Conservation (phyloP, 371 early-diverging fungal genomes). For the Thermomucor indicae-seudaticae region DNA sequence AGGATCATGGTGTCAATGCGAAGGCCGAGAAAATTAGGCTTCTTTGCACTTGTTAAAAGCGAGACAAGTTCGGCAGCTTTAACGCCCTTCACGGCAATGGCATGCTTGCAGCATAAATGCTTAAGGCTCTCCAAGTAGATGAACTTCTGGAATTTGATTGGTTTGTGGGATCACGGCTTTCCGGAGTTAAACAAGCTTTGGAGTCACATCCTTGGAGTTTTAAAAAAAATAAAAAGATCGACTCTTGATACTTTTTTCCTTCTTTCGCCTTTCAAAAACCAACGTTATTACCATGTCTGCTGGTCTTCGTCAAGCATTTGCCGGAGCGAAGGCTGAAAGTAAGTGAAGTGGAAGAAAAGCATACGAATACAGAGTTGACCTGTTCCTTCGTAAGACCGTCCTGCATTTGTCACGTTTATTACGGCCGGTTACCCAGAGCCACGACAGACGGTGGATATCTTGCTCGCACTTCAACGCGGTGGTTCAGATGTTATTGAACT, state of each 20-base stretch:
- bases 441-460: constrained; percentile 71
- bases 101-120: too few species aligned
- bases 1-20: too few species aligned
- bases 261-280: neutral
- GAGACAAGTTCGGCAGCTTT: too few species aligned
- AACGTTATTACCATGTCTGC: constrained; percentile 35
- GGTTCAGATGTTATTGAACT: constrained; percentile 97
- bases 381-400: constrained; percentile 50
- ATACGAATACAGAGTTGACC: neutral
- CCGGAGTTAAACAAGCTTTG: too few species aligned
- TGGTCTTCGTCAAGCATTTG: constrained; percentile 39
- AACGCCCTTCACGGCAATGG: too few species aligned
- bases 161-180: too few species aligned
- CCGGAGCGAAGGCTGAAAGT: constrained; percentile 41
- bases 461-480: constrained; percentile 85
- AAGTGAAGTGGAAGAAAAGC: constrained; percentile 2
- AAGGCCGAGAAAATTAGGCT: too few species aligned
- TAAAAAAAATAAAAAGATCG: too few species aligned
- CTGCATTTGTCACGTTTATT: constrained; percentile 91
- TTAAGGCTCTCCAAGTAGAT: too few species aligned
- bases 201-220: too few species aligned
- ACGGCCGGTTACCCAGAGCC: constrained; percentile 91
- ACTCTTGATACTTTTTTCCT: neutral
- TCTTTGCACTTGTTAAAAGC: too few species aligned
- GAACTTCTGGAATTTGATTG: too few species aligned